Evolutionary conservation across 805 yeast genomes (phyloP).

Genomic region (Monosporozyma unispora): DNA sequence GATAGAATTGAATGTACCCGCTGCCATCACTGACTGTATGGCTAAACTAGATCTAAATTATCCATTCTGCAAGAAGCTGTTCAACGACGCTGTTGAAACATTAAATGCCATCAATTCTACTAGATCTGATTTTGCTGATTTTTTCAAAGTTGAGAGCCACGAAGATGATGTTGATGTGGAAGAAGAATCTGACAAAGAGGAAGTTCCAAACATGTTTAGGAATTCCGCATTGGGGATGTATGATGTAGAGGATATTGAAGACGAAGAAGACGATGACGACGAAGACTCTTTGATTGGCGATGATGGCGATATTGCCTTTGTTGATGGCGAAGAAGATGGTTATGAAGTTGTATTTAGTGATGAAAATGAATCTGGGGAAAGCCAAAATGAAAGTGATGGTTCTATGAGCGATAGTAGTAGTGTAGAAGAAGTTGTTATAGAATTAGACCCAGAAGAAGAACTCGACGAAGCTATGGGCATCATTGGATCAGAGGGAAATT

Average conservation of each 20-base stretch:
- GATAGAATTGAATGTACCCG: constrained; percentile 57
- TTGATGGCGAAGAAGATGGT: constrained; percentile 30
- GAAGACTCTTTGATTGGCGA: constrained; percentile 41
- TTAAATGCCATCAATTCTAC: constrained; percentile 48
- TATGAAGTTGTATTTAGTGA: constrained; percentile 29
- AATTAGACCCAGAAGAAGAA: constrained; percentile 23
- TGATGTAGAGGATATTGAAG: constrained; percentile 66
- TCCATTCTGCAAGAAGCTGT: constrained; percentile 52
- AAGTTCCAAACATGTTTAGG: constrained; percentile 71
- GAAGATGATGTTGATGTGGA: constrained; percentile 50
- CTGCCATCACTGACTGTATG: constrained; percentile 48
- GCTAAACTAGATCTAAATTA: constrained; percentile 65
- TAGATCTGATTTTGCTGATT: constrained; percentile 47
- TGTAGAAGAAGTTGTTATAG: constrained; percentile 12
- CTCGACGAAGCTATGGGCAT: constrained; percentile 21
- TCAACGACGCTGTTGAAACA: constrained; percentile 52
- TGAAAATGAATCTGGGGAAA: constrained; percentile 23
- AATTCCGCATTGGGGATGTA: constrained; percentile 94
- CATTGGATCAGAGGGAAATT: constrained; percentile 15
- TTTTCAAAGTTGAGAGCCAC: constrained; percentile 49
- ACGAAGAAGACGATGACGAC: constrained; percentile 49
- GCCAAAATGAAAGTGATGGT: constrained; percentile 9
- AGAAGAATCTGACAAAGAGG: constrained; percentile 57
- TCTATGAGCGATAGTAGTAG: neutral
- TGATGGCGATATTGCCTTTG: constrained; percentile 33